Evolutionary conservation across 306 rosid genomes (phyloP).

Genomic region (Alnus rubra): DNA sequence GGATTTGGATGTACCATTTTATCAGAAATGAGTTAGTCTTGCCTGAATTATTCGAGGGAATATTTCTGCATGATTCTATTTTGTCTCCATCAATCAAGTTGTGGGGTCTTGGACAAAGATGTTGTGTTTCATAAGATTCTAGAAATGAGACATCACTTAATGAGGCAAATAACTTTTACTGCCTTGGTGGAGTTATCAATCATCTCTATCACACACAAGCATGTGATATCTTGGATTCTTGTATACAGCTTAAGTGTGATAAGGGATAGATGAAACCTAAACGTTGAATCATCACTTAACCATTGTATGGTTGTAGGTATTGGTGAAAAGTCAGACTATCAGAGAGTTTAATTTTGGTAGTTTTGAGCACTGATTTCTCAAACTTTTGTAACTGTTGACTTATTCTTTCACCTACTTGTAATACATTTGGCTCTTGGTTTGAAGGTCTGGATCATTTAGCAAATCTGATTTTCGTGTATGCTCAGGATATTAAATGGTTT

Average conservation of each 20-base stretch:
- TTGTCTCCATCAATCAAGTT: slow-evolving; percentile 33
- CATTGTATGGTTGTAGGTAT: not conserved
- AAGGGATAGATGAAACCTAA: not conserved
- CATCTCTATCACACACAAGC: slow-evolving; percentile 1
- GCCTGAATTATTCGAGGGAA: slow-evolving; percentile 36
- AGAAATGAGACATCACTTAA: slow-evolving; percentile 29
- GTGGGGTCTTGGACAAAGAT: slow-evolving; percentile 42
- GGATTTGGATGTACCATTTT: slow-evolving; percentile 14
- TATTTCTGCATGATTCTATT: slow-evolving; percentile 43
- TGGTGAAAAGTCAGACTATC: not conserved
- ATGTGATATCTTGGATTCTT: slow-evolving; percentile 1
- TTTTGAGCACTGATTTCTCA: not conserved
- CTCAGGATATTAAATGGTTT: slow-evolving; percentile 9
- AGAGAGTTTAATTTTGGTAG: slow-evolving; percentile 9
- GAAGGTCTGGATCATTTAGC: slow-evolving; percentile 15
- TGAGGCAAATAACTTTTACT: slow-evolving; percentile 23
- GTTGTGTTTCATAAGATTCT: slow-evolving; percentile 35
- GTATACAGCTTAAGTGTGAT: not conserved
- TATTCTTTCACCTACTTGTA: not conserved
- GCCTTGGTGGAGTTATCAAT: slow-evolving; percentile 7
- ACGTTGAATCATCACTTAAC: slow-evolving; percentile 12
- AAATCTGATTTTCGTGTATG: slow-evolving; percentile 26
- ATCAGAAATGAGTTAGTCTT: slow-evolving; percentile 21
- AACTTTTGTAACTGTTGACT: not conserved
- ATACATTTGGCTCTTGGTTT: slow-evolving; percentile 23